A percentile compares a stretch with the other conserved stretches of the same genome.
These are phyloP conservation scores for Citrus cavaleriei DNA, from an alignment of 345 rosid species.

Conservation along the genomic window DNA sequence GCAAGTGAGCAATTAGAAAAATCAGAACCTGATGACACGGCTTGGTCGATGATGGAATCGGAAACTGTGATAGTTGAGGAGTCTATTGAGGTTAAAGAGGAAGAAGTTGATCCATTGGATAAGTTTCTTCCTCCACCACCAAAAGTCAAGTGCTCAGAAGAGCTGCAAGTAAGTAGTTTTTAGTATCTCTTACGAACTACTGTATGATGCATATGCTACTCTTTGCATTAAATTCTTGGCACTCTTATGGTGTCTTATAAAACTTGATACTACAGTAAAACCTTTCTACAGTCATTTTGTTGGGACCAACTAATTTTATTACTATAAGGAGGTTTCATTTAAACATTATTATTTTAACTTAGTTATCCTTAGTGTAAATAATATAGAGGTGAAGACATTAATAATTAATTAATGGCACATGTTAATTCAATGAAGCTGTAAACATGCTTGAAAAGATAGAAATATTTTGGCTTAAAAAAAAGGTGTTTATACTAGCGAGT, in stretches of 20 bases:
- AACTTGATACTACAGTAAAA: not conserved
- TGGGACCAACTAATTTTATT: no score
- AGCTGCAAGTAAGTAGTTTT: slow-evolving; percentile 64
- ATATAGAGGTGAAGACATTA: no score
- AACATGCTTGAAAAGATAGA: no score
- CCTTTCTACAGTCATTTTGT: no score
- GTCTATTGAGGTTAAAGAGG: slow-evolving; percentile 29
- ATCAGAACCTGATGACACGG: slow-evolving; percentile 29
- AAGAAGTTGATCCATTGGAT: slow-evolving; percentile 54
- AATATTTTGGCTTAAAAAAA: no score
- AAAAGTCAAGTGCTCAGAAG: slow-evolving; percentile 63
- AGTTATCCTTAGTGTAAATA: no score
- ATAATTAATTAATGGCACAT: no score
- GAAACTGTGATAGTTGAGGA: slow-evolving; percentile 42
- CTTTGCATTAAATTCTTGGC: not conserved
- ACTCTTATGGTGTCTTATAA: not conserved
- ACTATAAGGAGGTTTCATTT: no score
- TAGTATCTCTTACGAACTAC: not conserved
- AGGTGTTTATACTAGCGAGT: no score
- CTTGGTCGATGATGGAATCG: slow-evolving; percentile 26
- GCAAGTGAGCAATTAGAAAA: slow-evolving; percentile 42
- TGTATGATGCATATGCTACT: not conserved
- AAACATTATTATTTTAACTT: no score
- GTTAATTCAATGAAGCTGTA: no score
- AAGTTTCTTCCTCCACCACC: slow-evolving; percentile 71